These are phyloP conservation scores for Monascus purpureus DNA, from an alignment of 495 filamentous ascomycete species.

Conservation along the genomic window DNA sequence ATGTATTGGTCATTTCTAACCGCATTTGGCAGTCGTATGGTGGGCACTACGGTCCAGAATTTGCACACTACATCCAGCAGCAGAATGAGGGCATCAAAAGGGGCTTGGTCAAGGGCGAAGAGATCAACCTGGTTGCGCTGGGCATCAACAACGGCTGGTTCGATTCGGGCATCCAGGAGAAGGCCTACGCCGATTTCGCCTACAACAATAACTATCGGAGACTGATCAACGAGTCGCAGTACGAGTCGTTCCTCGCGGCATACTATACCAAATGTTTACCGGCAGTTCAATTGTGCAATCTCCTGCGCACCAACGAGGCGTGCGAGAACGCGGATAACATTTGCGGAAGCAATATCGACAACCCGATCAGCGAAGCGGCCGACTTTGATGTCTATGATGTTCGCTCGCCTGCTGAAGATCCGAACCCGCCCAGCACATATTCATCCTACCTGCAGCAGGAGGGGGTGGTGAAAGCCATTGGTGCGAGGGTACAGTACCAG, in stretches of 20 bases:
- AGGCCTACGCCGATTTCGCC: conserved; percentile 36
- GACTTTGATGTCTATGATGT: conserved; percentile 41
- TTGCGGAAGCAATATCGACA: conserved; percentile 32
- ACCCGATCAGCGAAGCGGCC: conserved; percentile 13
- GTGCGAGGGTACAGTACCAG: conserved; percentile 31
- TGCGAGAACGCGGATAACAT: conserved; percentile 28
- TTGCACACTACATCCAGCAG: conserved; percentile 34
- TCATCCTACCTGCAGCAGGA: conserved; percentile 23
- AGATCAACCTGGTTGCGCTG: conserved; percentile 38
- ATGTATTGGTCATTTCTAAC: background rate
- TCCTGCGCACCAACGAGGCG: conserved; percentile 18
- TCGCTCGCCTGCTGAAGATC: conserved; percentile 26
- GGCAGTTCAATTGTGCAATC: conserved; percentile 20
- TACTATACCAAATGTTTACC: conserved; percentile 30
- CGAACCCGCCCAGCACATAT: conserved; percentile 35
- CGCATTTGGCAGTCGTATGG: conserved; percentile 31
- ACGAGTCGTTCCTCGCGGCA: conserved; percentile 19
- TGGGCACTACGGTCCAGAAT: conserved; percentile 40
- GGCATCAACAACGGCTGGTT: conserved; percentile 47
- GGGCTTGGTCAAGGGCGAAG: conserved; percentile 26
- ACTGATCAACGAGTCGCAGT: conserved; percentile 29
- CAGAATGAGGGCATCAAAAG: conserved; percentile 33
- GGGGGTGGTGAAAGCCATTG: conserved; percentile 33
- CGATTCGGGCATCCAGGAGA: conserved; percentile 34
- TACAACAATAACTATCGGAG: conserved; percentile 38